A percentile compares a stretch with the other conserved stretches of the same genome.
These are phyloP conservation scores for Erucastrum elatum DNA, from an alignment of 345 rosid species.

Conservation along the genomic window DNA sequence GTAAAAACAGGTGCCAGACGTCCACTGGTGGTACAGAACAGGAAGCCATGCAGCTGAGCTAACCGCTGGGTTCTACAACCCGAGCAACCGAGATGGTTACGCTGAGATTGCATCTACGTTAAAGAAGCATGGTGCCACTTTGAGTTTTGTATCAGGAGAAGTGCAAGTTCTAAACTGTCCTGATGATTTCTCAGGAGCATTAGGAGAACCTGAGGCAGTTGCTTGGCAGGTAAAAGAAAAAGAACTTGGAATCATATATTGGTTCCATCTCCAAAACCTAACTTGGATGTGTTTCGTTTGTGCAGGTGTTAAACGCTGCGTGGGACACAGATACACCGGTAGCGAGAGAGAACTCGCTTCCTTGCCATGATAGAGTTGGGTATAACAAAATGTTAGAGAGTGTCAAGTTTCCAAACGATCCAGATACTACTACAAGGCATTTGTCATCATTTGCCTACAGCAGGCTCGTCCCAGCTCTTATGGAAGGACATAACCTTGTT, in stretches of 20 bases:
- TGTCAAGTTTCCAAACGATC: constrained; percentile 78
- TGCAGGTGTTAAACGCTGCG: constrained; percentile 86
- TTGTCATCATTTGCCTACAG: constrained; percentile 72
- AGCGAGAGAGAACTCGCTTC: constrained; percentile 69
- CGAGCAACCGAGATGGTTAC: constrained; percentile 91
- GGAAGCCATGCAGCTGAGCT: constrained; percentile 94
- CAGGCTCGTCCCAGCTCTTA: constrained; percentile 69
- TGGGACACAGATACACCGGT: constrained; percentile 71
- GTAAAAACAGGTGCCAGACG: constrained; percentile 79
- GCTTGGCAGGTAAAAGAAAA: constrained; percentile 69
- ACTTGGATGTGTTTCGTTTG: not conserved
- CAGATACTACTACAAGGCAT: constrained; percentile 61
- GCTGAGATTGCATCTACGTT: constrained; percentile 66
- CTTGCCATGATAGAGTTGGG: constrained; percentile 69
- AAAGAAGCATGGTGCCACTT: constrained; percentile 69
- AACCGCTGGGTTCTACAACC: constrained; percentile 91
- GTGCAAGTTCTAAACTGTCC: constrained; percentile 54
- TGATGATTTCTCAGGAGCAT: constrained; percentile 56
- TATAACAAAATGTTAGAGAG: constrained; percentile 78
- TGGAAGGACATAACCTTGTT: constrained; percentile 73
- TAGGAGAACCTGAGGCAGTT: constrained; percentile 77
- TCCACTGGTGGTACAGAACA: constrained; percentile 97
- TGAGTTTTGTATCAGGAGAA: constrained; percentile 69
- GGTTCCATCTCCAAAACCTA: not conserved
- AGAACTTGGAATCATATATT: not conserved